These are phyloP conservation scores for Biscogniauxia marginata DNA, from an alignment of 2,329 filamentous ascomycete genomes.

Conservation along the genomic window DNA sequence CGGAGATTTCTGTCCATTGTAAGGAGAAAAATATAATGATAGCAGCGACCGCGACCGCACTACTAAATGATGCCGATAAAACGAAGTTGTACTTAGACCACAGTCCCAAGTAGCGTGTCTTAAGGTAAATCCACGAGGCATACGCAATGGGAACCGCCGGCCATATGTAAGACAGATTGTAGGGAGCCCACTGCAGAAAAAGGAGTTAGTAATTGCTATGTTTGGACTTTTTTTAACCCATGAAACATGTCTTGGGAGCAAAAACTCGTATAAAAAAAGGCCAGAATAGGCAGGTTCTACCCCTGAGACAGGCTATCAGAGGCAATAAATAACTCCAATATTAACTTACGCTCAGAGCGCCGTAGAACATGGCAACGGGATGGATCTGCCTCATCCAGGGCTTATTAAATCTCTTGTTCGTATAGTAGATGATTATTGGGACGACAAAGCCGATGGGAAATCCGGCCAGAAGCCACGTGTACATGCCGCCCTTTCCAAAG, in stretches of 20 bases:
- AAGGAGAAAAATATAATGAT: constrained; percentile 30
- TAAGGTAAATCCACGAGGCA: constrained; percentile 43
- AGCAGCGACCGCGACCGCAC: constrained; percentile 25
- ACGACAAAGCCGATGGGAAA: constrained; percentile 36
- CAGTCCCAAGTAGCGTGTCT: constrained; percentile 23
- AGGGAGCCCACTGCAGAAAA: constrained; percentile 25
- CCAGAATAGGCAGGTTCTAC: too few species aligned
- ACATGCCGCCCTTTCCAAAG: constrained; percentile 37
- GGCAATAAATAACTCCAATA: too few species aligned
- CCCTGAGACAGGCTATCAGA: too few species aligned
- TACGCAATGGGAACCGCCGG: constrained; percentile 47
- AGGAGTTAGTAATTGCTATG: too few species aligned
- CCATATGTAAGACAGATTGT: constrained; percentile 49
- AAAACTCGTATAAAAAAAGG: too few species aligned
- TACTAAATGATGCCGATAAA: constrained; percentile 26
- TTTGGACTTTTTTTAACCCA: too few species aligned
- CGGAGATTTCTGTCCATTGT: constrained; percentile 21
- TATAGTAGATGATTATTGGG: constrained; percentile 31
- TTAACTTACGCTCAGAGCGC: constrained; percentile 18
- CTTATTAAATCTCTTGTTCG: constrained; percentile 25
- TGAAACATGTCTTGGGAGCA: too few species aligned
- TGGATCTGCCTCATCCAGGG: constrained; percentile 27
- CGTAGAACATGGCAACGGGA: constrained; percentile 29
- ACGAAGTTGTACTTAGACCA: constrained; percentile 32
- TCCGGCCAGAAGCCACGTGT: constrained; percentile 33